phyloP scores from a whole-genome alignment of 305 asterid genomes.

The Rubia tinctorum region DNA sequence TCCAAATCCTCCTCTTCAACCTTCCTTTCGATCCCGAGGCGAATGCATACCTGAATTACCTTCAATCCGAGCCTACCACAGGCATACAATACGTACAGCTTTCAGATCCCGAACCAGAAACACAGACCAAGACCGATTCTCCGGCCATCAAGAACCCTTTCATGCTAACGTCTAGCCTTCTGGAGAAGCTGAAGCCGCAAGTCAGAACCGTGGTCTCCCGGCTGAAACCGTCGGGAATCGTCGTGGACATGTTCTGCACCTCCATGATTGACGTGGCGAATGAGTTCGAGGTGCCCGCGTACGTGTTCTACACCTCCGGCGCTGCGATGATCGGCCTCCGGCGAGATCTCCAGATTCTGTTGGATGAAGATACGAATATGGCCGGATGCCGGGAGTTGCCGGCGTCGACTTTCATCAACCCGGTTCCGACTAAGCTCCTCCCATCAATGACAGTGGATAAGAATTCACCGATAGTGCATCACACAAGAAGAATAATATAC shows the following conservation, averaged over 20 bases:
- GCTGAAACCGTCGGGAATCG: slow-evolving; percentile 13
- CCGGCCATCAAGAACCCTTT: neutral
- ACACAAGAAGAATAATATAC: slow-evolving; percentile 4
- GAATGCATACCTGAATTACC: neutral
- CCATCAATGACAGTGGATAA: slow-evolving; percentile 14
- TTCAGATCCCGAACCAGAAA: neutral
- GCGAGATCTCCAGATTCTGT: slow-evolving; percentile 12
- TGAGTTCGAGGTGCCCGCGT: slow-evolving; percentile 38
- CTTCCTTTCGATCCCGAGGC: neutral
- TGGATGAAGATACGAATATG: slow-evolving; percentile 15
- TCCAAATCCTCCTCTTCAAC: slow-evolving; percentile 5
- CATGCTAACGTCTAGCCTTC: neutral
- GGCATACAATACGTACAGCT: slow-evolving; percentile 4
- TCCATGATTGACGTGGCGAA: slow-evolving; percentile 46
- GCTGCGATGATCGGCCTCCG: slow-evolving; percentile 31
- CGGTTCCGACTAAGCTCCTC: slow-evolving; percentile 25
- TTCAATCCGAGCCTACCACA: neutral
- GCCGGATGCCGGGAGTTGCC: neutral
- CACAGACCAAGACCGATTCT: too few species aligned
- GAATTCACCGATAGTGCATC: slow-evolving; percentile 4
- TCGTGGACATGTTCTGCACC: slow-evolving; percentile 47
- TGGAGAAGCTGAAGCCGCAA: slow-evolving; percentile 23
- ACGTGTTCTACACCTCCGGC: slow-evolving; percentile 37
- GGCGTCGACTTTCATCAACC: slow-evolving; percentile 17
- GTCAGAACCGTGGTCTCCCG: slow-evolving; percentile 19